Evolutionary conservation across 164 flowering plant species (phyloP).

Genomic region (Piper betle): DNA sequence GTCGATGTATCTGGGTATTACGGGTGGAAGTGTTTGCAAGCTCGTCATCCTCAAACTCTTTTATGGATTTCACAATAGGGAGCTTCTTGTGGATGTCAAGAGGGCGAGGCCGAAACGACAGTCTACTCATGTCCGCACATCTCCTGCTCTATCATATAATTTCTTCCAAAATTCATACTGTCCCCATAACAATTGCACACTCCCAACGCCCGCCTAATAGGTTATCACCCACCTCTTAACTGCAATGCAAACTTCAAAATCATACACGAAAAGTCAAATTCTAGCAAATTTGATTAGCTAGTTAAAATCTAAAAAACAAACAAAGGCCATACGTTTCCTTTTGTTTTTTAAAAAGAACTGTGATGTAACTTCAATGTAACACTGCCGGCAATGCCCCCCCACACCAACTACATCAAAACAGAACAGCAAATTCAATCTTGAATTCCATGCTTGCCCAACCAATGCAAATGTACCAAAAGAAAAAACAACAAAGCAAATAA

Average conservation of each 20-base stretch:
- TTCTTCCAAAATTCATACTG: constrained; percentile 11
- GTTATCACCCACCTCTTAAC: not conserved
- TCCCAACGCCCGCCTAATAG: not conserved
- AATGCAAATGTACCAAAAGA: not conserved
- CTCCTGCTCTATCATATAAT: constrained; percentile 13
- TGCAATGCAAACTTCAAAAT: not conserved
- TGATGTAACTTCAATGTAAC: not conserved
- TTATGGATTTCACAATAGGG: constrained; percentile 76
- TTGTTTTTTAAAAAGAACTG: not conserved
- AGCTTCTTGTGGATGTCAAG: constrained; percentile 94
- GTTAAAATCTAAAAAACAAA: not conserved
- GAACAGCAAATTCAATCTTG: not conserved
- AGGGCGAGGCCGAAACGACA: constrained; percentile 91
- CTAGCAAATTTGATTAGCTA: not conserved
- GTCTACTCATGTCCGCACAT: constrained; percentile 68
- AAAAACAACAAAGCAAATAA: too few relatives aligned
- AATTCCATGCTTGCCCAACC: not conserved
- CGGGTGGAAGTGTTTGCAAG: constrained; percentile 51
- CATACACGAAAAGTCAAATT: not conserved
- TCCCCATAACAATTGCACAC: constrained; percentile 9
- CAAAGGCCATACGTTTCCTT: not conserved
- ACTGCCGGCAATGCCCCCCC: not conserved
- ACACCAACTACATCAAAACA: not conserved
- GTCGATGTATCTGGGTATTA: constrained; percentile 56
- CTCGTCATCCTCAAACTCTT: constrained; percentile 93